phyloP scores from a whole-genome alignment of 306 rosid species.

The Castanea mollissima region DNA sequence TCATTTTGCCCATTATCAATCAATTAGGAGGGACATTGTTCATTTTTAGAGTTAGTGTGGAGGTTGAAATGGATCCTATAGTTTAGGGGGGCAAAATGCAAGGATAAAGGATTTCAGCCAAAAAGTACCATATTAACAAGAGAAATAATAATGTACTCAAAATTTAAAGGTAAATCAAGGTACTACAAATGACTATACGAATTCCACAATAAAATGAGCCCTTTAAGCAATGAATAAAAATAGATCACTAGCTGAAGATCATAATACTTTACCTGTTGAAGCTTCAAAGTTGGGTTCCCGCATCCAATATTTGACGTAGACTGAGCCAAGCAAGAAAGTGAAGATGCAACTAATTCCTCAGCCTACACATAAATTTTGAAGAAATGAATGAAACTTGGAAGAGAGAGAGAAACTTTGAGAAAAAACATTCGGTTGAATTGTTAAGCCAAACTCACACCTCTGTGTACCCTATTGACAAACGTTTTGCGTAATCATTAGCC shows the following conservation, averaged over 20 bases:
- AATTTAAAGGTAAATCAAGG: neutral
- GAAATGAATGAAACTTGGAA: constrained; percentile 2
- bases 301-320: constrained; percentile 31
- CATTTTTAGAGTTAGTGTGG: too few species aligned
- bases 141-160: neutral
- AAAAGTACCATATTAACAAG: neutral
- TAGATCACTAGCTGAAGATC: constrained; percentile 2
- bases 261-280: constrained; percentile 43
- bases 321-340: constrained; percentile 44
- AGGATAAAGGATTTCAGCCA: neutral
- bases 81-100: neutral
- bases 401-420: neutral
- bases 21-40: too few species aligned
- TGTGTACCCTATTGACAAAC: constrained; percentile 48
- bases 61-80: too few species aligned
- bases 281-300: constrained; percentile 33
- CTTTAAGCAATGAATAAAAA: constrained; percentile 3
- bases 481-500: constrained; percentile 79
- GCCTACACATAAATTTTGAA: constrained; percentile 32
- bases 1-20: too few species aligned
- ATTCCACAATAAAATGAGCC: neutral
- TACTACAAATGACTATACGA: neutral
- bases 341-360: constrained; percentile 44
- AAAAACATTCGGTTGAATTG: neutral
- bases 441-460: constrained; percentile 30